phyloP scores from a whole-genome alignment of 1,284 basidiomycete species.

The Marasmius oreades region DNA sequence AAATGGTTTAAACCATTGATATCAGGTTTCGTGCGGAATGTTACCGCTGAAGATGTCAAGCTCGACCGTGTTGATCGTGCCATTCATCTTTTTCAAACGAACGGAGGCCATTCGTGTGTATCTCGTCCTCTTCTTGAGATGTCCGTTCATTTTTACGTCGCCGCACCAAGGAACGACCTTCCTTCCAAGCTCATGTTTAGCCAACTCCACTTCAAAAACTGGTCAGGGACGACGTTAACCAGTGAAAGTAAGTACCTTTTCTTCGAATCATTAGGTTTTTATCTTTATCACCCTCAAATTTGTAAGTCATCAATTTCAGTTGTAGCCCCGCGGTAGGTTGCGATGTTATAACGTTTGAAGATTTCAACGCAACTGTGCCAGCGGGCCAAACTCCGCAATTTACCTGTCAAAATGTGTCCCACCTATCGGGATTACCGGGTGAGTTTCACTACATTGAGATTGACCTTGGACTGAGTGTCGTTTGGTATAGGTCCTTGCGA shows the following conservation, averaged over 20 bases:
- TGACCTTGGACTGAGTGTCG: not conserved
- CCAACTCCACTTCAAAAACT: slow-evolving; percentile 43
- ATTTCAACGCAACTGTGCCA: slow-evolving; percentile 39
- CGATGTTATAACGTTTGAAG: slow-evolving; percentile 38
- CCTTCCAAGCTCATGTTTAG: slow-evolving; percentile 49
- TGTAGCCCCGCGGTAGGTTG: slow-evolving; percentile 53
- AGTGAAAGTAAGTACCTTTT: slow-evolving; percentile 35
- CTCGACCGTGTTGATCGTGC: slow-evolving; percentile 45
- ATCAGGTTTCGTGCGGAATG: slow-evolving; percentile 47
- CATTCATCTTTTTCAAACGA: slow-evolving; percentile 51
- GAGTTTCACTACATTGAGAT: not conserved
- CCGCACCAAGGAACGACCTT: slow-evolving; percentile 37
- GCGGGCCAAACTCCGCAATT: slow-evolving; percentile 33
- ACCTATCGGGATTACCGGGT: slow-evolving; percentile 39
- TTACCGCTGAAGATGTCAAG: slow-evolving; percentile 42
- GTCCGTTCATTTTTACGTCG: not conserved
- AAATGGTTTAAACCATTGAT: not conserved
- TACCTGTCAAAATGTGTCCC: slow-evolving; percentile 45
- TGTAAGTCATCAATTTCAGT: slow-evolving; percentile 49
- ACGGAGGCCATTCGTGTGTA: slow-evolving; percentile 45
- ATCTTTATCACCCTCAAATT: not conserved
- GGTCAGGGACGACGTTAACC: slow-evolving; percentile 43
- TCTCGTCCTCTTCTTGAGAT: not conserved
- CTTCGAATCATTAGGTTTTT: not conserved
- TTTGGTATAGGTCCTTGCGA: not conserved